phyloP scores from a whole-genome alignment of 2,329 filamentous ascomycete species.

The Trichoderma sp. region DNA sequence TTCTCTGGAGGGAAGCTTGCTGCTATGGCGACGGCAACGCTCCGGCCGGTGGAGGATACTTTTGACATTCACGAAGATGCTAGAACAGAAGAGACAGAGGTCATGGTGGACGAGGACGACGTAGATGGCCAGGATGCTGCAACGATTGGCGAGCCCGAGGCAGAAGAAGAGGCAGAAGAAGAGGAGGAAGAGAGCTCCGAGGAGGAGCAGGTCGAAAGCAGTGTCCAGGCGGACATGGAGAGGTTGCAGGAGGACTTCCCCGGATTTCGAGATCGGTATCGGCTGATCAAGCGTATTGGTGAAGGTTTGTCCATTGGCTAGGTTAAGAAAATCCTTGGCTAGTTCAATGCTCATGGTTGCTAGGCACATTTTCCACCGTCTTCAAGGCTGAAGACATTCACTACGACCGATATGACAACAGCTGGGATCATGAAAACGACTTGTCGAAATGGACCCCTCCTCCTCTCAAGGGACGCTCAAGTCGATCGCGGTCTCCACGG shows the following conservation, averaged over 20 bases:
- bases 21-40: constrained; percentile 13
- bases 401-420: constrained; percentile 79
- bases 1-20: not conserved
- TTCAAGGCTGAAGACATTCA: constrained; percentile 96
- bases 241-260: constrained; percentile 78
- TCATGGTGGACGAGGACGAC: constrained; percentile 45
- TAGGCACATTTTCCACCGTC: constrained; percentile 96
- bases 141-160: constrained; percentile 26
- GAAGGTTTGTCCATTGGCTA: constrained; percentile 61
- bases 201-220: constrained; percentile 62
- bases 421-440: constrained; percentile 75
- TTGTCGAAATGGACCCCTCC: constrained; percentile 67
- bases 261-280: constrained; percentile 78
- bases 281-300: constrained; percentile 92
- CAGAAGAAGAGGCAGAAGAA: constrained; percentile 31
- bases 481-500: constrained; percentile 30
- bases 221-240: constrained; percentile 80
- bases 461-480: constrained; percentile 53
- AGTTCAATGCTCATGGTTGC: not conserved
- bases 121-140: constrained; percentile 28
- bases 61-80: constrained; percentile 52
- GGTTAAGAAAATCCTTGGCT: not conserved
- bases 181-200: constrained; percentile 48
- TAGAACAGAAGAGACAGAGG: constrained; percentile 48
- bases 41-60: constrained; percentile 33